These are phyloP conservation scores for Castanea sativa DNA, from an alignment of 306 rosid genomes.

Conservation along the genomic window DNA sequence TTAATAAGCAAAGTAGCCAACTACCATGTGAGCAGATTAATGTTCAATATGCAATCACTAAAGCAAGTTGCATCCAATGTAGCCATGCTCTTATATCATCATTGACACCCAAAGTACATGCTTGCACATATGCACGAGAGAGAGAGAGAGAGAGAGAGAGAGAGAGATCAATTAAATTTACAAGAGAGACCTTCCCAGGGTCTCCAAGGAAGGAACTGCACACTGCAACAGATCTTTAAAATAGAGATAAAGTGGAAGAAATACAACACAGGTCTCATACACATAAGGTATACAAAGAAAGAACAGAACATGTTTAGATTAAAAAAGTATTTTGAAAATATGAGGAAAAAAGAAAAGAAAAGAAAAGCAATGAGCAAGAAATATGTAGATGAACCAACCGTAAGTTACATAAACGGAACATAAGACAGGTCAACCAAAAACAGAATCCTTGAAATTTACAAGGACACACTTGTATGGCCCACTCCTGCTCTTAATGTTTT, in stretches of 20 bases:
- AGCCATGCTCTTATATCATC: not conserved
- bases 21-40: not conserved
- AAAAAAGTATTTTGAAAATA: not conserved
- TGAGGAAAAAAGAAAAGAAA: not conserved
- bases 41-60: not conserved
- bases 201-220: constrained; percentile 95
- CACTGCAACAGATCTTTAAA: constrained; percentile 75
- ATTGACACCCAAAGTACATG: not conserved
- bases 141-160: not conserved
- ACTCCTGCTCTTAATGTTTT: constrained; percentile 83
- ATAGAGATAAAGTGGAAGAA: constrained; percentile 46
- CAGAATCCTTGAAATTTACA: not conserved
- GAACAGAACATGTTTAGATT: constrained; percentile 1
- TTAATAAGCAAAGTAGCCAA: too few relatives aligned
- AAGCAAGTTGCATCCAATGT: not conserved
- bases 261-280: constrained; percentile 4
- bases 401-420: constrained; percentile 3
- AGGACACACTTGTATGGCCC: constrained; percentile 93
- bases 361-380: constrained; percentile 3
- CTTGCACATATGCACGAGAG: not conserved
- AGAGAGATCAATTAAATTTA: not conserved
- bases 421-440: constrained; percentile 11
- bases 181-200: constrained; percentile 79
- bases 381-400: constrained; percentile 8
- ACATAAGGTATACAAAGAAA: not conserved